Conservation (phyloP, 1,284 basidiomycete genomes). For the Leccinum pallidistipes region DNA sequence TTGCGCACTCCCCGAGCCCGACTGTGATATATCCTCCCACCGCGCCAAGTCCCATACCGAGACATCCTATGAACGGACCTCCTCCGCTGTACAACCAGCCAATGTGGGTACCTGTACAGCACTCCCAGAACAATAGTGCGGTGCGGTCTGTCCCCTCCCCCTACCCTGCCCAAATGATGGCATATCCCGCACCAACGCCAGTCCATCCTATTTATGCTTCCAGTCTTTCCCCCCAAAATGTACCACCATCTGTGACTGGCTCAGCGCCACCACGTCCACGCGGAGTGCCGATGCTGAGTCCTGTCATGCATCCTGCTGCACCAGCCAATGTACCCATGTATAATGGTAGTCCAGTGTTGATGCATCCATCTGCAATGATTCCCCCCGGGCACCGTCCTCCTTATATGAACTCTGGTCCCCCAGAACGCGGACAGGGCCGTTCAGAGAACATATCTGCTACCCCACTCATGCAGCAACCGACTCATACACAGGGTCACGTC, state of each 20-base stretch:
- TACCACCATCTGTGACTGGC: slow-evolving; percentile 40
- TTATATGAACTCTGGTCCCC: slow-evolving; percentile 27
- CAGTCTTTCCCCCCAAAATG: slow-evolving; percentile 45
- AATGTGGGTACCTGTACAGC: slow-evolving; percentile 62
- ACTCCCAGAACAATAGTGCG: slow-evolving; percentile 48
- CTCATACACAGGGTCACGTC: slow-evolving; percentile 29
- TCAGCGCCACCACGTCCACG: slow-evolving; percentile 48
- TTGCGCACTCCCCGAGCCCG: slow-evolving; percentile 66
- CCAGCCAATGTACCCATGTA: slow-evolving; percentile 52
- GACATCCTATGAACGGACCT: slow-evolving; percentile 60
- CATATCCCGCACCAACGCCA: slow-evolving; percentile 56
- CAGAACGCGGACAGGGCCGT: slow-evolving; percentile 32
- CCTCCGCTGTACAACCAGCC: slow-evolving; percentile 58
- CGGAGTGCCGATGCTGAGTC: slow-evolving; percentile 59
- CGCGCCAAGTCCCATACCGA: slow-evolving; percentile 60
- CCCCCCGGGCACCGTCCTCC: slow-evolving; percentile 31
- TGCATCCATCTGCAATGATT: slow-evolving; percentile 52
- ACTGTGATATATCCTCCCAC: slow-evolving; percentile 61
- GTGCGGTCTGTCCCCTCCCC: slow-evolving; percentile 60
- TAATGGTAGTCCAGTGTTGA: slow-evolving; percentile 62
- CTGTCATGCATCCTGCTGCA: slow-evolving; percentile 58
- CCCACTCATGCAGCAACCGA: slow-evolving; percentile 31
- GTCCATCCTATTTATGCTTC: slow-evolving; percentile 52
- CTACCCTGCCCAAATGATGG: slow-evolving; percentile 63
- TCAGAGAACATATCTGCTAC: slow-evolving; percentile 26